These are phyloP conservation scores for Aspergillaceae sp. DNA, from an alignment of 2,329 filamentous ascomycete species.

Conservation along the genomic window DNA sequence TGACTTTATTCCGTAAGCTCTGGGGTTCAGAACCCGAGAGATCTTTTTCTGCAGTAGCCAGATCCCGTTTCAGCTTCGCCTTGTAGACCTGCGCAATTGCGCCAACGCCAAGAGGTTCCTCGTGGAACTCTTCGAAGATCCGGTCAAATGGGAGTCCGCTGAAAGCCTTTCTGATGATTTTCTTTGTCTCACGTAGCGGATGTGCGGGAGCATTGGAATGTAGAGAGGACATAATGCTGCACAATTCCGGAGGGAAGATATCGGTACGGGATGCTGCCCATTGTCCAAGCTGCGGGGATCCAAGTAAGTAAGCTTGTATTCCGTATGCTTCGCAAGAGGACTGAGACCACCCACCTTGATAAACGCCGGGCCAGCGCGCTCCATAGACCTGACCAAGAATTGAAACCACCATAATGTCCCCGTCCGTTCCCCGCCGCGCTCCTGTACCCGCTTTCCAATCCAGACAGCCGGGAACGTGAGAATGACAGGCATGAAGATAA, in stretches of 20 bases:
- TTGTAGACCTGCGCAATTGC: constrained; percentile 98
- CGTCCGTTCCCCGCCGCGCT: constrained; percentile 63
- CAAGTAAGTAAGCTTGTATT: constrained; percentile 1
- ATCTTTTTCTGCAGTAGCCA: constrained; percentile 57
- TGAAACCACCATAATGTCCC: constrained; percentile 93
- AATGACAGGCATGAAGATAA: constrained; percentile 89
- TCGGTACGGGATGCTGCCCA: constrained; percentile 96
- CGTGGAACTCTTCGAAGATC: constrained; percentile 93
- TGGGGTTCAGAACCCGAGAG: constrained; percentile 40
- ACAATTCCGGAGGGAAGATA: constrained; percentile 91
- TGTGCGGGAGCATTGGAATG: constrained; percentile 94
- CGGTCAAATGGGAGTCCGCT: constrained; percentile 70
- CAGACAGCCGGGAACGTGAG: constrained; percentile 70
- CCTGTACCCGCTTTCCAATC: constrained; percentile 57
- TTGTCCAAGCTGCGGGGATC: constrained; percentile 64
- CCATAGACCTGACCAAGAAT: constrained; percentile 82
- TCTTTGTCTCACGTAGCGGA: constrained; percentile 68
- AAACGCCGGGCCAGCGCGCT: constrained; percentile 85
- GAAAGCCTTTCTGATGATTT: constrained; percentile 74
- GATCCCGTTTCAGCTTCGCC: constrained; percentile 74
- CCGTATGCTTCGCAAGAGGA: not conserved
- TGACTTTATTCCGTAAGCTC: constrained; percentile 60
- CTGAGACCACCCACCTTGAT: constrained; percentile 63
- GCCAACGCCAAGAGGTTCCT: constrained; percentile 80
- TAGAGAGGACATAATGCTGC: constrained; percentile 83